Evolutionary conservation across 768 basidiomycete species (phyloP).

Genomic region (Lentinus tigrinus): DNA sequence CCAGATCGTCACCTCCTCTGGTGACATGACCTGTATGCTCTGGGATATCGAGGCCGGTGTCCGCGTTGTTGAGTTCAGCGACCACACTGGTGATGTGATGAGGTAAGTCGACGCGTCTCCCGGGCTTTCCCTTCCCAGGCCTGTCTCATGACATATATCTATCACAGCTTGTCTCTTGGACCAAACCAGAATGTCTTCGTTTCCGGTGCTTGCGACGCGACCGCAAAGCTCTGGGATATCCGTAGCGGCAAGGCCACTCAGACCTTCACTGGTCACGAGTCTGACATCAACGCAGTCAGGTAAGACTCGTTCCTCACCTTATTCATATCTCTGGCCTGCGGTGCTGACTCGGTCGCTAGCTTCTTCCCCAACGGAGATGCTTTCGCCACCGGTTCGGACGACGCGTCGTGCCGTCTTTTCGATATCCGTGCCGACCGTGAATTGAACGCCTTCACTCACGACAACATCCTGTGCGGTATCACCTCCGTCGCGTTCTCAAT

Average conservation of each 20-base stretch:
- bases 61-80: conserved; percentile 96
- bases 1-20: conserved; percentile 96
- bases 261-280: conserved; percentile 98
- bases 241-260: conserved; percentile 96
- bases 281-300: conserved; percentile 99
- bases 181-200: conserved; percentile 95
- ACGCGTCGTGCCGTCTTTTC: conserved; percentile 96
- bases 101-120: conserved; percentile 53
- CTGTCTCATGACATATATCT: background rate
- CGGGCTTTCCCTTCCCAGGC: background rate
- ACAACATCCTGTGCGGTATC: conserved; percentile 98
- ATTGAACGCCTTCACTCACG: conserved; percentile 94
- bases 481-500: conserved; percentile 99
- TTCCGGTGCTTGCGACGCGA: conserved; percentile 98
- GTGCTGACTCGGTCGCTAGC: conserved; percentile 38
- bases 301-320: conserved; percentile 46
- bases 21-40: conserved; percentile 99
- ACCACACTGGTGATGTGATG: conserved; percentile 99
- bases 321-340: no score
- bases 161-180: conserved; percentile 85
- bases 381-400: conserved; percentile 97
- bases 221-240: conserved; percentile 99
- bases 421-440: conserved; percentile 98
- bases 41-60: conserved; percentile 99
- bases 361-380: conserved; percentile 99